Evolutionary conservation across 2,329 filamentous ascomycete genomes (phyloP).

Genomic region (Xylariomycetidae sp.): DNA sequence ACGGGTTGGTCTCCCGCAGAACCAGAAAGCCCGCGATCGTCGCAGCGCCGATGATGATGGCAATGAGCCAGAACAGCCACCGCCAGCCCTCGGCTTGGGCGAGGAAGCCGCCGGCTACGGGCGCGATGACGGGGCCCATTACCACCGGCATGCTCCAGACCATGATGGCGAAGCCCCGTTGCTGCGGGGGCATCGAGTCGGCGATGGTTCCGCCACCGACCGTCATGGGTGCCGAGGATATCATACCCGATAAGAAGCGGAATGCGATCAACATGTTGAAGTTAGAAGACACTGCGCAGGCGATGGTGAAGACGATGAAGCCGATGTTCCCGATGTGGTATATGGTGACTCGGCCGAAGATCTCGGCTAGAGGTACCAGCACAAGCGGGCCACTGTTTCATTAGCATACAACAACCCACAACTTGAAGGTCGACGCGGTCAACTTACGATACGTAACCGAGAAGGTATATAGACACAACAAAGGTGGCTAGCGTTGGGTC

Average conservation of each 20-base stretch:
- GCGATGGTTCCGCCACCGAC: conserved; percentile 54
- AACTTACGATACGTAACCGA: conserved; percentile 48
- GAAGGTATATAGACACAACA: conserved; percentile 49
- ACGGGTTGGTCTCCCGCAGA: conserved; percentile 33
- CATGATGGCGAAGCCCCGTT: conserved; percentile 29
- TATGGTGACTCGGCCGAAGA: conserved; percentile 38
- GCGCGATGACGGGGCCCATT: conserved; percentile 20
- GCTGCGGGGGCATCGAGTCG: conserved; percentile 50
- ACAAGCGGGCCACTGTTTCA: conserved; percentile 41
- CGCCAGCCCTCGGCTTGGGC: conserved; percentile 27
- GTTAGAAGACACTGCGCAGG: conserved; percentile 32
- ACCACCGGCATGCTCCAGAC: neutral
- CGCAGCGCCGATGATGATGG: conserved; percentile 25
- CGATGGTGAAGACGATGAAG: conserved; percentile 33
- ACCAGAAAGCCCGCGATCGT: conserved; percentile 24
- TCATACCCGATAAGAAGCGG: conserved; percentile 42
- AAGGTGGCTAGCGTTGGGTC: conserved; percentile 32
- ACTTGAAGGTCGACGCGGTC: too few species aligned
- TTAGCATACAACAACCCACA: too few species aligned
- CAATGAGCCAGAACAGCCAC: conserved; percentile 32
- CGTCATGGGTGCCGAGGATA: conserved; percentile 23
- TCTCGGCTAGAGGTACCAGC: conserved; percentile 43
- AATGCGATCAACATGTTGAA: conserved; percentile 39
- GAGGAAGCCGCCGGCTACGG: conserved; percentile 29
- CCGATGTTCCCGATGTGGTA: conserved; percentile 36